Evolutionary conservation across 2,329 filamentous ascomycete species (phyloP).

Genomic region (Diaporthe amygdali): DNA sequence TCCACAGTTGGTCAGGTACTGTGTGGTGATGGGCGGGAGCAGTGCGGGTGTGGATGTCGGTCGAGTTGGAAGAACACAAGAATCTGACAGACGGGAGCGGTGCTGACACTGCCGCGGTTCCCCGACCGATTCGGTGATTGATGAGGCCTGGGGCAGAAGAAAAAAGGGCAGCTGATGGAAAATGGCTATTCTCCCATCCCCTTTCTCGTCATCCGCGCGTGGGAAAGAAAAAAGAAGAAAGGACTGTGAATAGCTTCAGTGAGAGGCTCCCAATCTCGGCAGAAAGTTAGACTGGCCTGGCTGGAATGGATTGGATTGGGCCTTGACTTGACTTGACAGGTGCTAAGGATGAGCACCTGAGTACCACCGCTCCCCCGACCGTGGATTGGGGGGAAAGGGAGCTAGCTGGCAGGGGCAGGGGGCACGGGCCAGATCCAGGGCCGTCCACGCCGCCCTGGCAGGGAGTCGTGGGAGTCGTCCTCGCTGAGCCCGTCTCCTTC

Average conservation of each 20-base stretch:
- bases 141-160: not conserved
- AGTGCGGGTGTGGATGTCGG: not conserved
- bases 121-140: not conserved
- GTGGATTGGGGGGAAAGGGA: not conserved
- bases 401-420: conserved; percentile 14
- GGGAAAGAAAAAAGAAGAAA: not conserved
- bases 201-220: conserved; percentile 9
- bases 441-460: not conserved
- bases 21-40: not conserved
- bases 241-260: conserved; percentile 23
- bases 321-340: not conserved
- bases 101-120: conserved; percentile 24
- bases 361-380: conserved; percentile 2
- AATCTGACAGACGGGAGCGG: conserved; percentile 33
- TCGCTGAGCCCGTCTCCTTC: too few relatives aligned
- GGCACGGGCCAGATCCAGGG: conserved; percentile 12
- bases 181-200: conserved; percentile 19
- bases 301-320: conserved; percentile 1
- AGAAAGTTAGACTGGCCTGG: conserved; percentile 13
- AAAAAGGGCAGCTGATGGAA: not conserved
- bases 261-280: conserved; percentile 13
- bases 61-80: conserved; percentile 33
- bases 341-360: conserved; percentile 6
- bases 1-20: conserved; percentile 1
- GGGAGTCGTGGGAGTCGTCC: too few relatives aligned